Evolutionary conservation across 2,329 filamentous ascomycete genomes (phyloP).

Genomic region (Clarireedia paspali): DNA sequence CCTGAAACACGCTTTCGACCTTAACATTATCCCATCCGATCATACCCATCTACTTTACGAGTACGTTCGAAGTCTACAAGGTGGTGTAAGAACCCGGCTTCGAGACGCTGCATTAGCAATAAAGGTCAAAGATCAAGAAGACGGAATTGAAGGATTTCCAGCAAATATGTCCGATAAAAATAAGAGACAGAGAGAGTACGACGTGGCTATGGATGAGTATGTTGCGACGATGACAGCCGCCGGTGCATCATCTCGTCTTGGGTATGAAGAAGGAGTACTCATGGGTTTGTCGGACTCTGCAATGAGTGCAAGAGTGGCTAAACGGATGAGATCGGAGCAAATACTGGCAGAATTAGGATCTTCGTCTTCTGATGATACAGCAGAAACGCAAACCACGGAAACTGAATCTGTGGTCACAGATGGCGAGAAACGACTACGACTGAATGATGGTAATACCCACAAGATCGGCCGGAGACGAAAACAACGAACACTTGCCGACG

Average conservation of each 20-base stretch:
- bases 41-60: conserved; percentile 64
- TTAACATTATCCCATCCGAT: conserved; percentile 59
- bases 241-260: conserved; percentile 17
- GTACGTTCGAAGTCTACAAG: conserved; percentile 75
- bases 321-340: conserved; percentile 55
- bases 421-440: conserved; percentile 34
- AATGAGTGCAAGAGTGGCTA: conserved; percentile 48
- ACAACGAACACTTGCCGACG: conserved; percentile 25
- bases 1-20: conserved; percentile 73
- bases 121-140: conserved; percentile 48
- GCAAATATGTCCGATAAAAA: conserved; percentile 40
- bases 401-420: conserved; percentile 19
- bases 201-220: conserved; percentile 37
- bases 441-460: conserved; percentile 38
- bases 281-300: conserved; percentile 38
- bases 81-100: conserved; percentile 62
- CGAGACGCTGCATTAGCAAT: conserved; percentile 57
- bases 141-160: conserved; percentile 40
- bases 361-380: conserved; percentile 8
- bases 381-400: conserved; percentile 9
- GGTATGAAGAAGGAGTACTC: conserved; percentile 28
- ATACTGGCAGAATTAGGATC: conserved; percentile 46
- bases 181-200: conserved; percentile 47
- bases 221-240: conserved; percentile 23
- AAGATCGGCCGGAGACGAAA: conserved; percentile 43